phyloP scores from a whole-genome alignment of 805 yeast species.

The Monosporozyma unispora region DNA sequence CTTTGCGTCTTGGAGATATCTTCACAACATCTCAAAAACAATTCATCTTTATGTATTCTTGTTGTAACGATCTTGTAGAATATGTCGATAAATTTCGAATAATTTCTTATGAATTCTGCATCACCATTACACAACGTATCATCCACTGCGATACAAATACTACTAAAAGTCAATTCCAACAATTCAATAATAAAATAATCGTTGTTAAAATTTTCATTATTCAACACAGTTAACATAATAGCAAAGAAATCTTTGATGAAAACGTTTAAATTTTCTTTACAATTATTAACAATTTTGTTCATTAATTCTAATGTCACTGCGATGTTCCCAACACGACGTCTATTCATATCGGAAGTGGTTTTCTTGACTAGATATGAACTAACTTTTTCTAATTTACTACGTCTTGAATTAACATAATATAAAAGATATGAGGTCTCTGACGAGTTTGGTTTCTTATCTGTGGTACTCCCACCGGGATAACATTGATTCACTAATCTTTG shows the following conservation, averaged over 20 bases:
- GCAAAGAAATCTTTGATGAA: slow-evolving; percentile 62
- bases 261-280: slow-evolving; percentile 76
- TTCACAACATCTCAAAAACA: slow-evolving; percentile 25
- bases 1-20: slow-evolving; percentile 25
- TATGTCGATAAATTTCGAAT: slow-evolving; percentile 31
- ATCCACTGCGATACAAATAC: slow-evolving; percentile 46
- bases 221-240: slow-evolving; percentile 45
- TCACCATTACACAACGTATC: slow-evolving; percentile 61
- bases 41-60: slow-evolving; percentile 22
- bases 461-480: slow-evolving; percentile 81
- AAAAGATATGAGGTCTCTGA: slow-evolving; percentile 82
- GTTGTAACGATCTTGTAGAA: slow-evolving; percentile 24
- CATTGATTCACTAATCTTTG: slow-evolving; percentile 85
- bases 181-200: slow-evolving; percentile 57
- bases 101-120: slow-evolving; percentile 41
- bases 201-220: slow-evolving; percentile 32
- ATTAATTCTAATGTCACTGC: slow-evolving; percentile 72
- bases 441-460: slow-evolving; percentile 85
- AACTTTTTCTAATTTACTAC: slow-evolving; percentile 84
- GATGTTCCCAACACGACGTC: slow-evolving; percentile 65
- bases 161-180: slow-evolving; percentile 38
- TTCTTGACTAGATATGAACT: slow-evolving; percentile 57
- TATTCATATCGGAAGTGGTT: slow-evolving; percentile 50
- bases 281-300: slow-evolving; percentile 58
- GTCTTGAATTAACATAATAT: slow-evolving; percentile 82